Evolutionary conservation across 345 rosid genomes (phyloP).

Genomic region (Aethionema arabicum): DNA sequence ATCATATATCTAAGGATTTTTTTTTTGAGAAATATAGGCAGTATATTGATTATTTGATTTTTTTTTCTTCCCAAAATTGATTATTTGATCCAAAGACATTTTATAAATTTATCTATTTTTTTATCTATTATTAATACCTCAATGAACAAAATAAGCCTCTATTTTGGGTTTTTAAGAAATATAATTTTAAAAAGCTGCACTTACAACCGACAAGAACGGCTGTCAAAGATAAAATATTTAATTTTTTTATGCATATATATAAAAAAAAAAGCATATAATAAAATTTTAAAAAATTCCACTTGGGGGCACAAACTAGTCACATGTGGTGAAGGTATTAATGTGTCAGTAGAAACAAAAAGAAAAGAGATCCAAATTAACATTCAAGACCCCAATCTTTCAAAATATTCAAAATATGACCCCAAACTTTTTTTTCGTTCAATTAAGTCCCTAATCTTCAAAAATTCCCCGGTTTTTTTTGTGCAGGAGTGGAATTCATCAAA

Average conservation of each 20-base stretch:
- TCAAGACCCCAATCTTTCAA: background rate
- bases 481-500: conserved; percentile 90
- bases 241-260: too few relatives aligned
- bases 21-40: too few relatives aligned
- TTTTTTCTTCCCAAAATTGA: too few relatives aligned
- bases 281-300: conserved; percentile 17
- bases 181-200: conserved; percentile 24
- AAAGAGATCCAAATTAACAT: background rate
- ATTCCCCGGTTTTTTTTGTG: background rate
- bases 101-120: too few relatives aligned
- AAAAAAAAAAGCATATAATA: background rate
- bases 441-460: background rate
- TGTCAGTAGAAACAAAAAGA: conserved; percentile 28
- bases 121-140: background rate
- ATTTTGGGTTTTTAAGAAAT: too few relatives aligned
- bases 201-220: conserved; percentile 33
- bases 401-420: background rate
- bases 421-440: background rate
- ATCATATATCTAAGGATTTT: too few relatives aligned
- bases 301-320: conserved; percentile 28
- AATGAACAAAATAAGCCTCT: conserved; percentile 8
- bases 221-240: conserved; percentile 23
- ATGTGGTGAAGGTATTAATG: conserved; percentile 23
- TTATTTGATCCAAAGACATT: too few relatives aligned
- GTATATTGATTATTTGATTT: too few relatives aligned